Base-by-base conservation (phyloP, 331 rosid species). In the Arachis monticola region DNA sequence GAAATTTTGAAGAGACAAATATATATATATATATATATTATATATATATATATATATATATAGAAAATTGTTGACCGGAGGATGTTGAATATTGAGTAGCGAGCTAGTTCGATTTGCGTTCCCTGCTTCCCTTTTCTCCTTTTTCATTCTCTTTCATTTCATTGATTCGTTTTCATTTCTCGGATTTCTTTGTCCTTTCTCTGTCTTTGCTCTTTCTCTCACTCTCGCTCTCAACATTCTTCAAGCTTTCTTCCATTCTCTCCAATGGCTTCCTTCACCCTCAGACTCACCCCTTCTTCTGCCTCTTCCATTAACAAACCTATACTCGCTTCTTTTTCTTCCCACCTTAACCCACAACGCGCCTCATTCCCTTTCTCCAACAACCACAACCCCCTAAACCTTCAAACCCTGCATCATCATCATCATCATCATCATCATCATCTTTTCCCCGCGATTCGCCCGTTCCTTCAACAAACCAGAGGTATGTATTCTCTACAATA, bases 211-310 rank as follows among this genome's bases (percentile, higher is more conserved):
- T 0, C 6, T 69, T 38, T 8, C 10, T 32, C 0, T 45, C 1
- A 1, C 27, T 22, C 3, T 38, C 75, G n/a, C 56, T 5, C 14
- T 10, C 11, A 6, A 53, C 74, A 38, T 5, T 60, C 9, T 32
- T 31, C 14, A 5, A 10, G 1, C 22, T 55, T 27, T 38, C 48
- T 7, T 6, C 27, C 10, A 40, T 48, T 8, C 76, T 22, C 40
- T 35, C 40, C 40, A 35, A 87, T 85, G 92, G 92, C 90, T 55
- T 69, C 81, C 44, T 31, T 88, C 69, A 71, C 92, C 79, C 70
- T 73, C 60, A 64, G 59, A 53, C 59, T 53, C 10, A 14, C 59
- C 31, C 59, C 75, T 48, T 62, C 77, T 70, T 45, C 81, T 12
- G 11, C 70, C 6, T 64, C 74, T 14, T 69, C 84, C 50, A 67